Percentiles rank a stretch among this genome's conserved stretches.
These are phyloP conservation scores for Ceratocystis papillata DNA, from an alignment of 2,329 filamentous ascomycete species.

Conservation along the genomic window DNA sequence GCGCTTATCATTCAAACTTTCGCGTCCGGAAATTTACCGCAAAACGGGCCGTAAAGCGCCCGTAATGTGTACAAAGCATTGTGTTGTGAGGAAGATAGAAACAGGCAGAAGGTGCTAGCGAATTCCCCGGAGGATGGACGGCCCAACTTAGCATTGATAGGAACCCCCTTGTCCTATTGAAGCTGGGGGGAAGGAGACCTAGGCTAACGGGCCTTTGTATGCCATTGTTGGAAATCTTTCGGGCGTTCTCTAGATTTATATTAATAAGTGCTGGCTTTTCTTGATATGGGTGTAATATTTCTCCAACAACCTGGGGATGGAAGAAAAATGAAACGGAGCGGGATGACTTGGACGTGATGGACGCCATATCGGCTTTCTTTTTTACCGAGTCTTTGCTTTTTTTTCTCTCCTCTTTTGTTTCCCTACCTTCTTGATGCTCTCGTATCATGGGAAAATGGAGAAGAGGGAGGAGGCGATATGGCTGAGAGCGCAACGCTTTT, in stretches of 20 bases:
- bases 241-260: neutral
- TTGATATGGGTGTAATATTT: too few relatives aligned
- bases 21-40: constrained; percentile 11
- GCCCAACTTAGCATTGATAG: neutral
- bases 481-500: too few relatives aligned
- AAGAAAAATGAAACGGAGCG: too few relatives aligned
- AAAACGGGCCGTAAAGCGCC: constrained; percentile 11
- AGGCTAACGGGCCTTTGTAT: neutral
- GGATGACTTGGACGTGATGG: too few relatives aligned
- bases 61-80: neutral
- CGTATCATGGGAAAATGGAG: too few relatives aligned
- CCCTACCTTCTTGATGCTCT: too few relatives aligned
- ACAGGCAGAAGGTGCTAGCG: neutral
- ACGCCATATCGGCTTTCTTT: neutral
- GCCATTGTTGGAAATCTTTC: neutral
- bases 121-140: neutral
- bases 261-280: too few relatives aligned
- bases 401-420: neutral
- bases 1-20: neutral
- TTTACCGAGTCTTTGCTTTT: neutral
- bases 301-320: too few relatives aligned
- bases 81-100: neutral
- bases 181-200: neutral
- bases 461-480: too few relatives aligned
- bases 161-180: neutral